Evolutionary conservation across 208 protist species (phyloP).

Genomic region (Phytomonas francai): DNA sequence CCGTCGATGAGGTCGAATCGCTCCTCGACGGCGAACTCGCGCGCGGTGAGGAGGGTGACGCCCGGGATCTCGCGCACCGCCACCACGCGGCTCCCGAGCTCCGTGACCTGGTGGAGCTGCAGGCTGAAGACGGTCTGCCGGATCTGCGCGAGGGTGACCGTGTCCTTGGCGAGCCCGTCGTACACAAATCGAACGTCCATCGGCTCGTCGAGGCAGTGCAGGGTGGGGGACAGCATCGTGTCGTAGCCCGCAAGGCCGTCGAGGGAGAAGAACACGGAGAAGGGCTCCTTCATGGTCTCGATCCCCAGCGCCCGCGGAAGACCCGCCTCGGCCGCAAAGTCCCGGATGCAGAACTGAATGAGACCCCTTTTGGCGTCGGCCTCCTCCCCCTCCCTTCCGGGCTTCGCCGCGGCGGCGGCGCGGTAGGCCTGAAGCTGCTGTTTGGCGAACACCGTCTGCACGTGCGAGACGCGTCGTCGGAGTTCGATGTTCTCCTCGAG

Average conservation of each 20-base stretch:
- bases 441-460: conserved; percentile 83
- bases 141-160: conserved; percentile 42
- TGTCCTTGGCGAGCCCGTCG: conserved; percentile 41
- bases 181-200: conserved; percentile 71
- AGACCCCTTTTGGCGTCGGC: conserved; percentile 15
- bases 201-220: conserved; percentile 45
- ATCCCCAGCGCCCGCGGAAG: conserved; percentile 33
- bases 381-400: neutral
- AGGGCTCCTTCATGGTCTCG: conserved; percentile 19
- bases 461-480: conserved; percentile 56
- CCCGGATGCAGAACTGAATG: conserved; percentile 54
- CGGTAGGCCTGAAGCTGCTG: conserved; percentile 78
- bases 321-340: conserved; percentile 26
- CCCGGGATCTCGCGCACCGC: conserved; percentile 72
- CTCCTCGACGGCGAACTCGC: conserved; percentile 40
- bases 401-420: conserved; percentile 13
- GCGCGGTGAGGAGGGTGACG: conserved; percentile 35
- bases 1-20: conserved; percentile 39
- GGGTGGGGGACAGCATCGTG: conserved; percentile 67
- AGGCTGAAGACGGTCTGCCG: conserved; percentile 55
- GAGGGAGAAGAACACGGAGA: conserved; percentile 59
- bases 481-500: conserved; percentile 78
- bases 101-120: conserved; percentile 51
- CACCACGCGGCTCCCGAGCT: conserved; percentile 31
- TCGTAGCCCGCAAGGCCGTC: conserved; percentile 69